Evolutionary conservation across 331 rosid species (phyloP).

Genomic region (Malus hybrid): DNA sequence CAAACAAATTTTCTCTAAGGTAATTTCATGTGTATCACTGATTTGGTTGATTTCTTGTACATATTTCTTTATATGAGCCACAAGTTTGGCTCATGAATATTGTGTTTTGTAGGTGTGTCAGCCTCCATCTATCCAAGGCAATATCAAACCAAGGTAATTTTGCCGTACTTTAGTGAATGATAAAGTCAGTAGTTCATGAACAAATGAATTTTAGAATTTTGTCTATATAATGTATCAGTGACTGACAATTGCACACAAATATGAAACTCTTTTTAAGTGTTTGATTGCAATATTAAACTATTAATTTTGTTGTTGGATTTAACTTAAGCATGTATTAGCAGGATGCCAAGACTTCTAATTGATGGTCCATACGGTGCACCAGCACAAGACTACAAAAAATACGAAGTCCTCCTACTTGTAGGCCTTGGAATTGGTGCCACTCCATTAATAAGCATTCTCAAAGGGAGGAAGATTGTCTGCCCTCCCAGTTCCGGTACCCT

Average conservation of each 20-base stretch:
- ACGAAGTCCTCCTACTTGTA: slow-evolving; percentile 73
- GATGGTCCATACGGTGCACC: slow-evolving; percentile 97
- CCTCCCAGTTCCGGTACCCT: no score
- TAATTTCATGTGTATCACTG: slow-evolving; percentile 8
- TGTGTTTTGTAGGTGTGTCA: slow-evolving; percentile 55
- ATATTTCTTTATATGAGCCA: no score
- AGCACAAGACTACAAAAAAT: slow-evolving; percentile 83
- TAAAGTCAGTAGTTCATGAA: no score
- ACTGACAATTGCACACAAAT: neutral
- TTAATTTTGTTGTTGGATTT: neutral
- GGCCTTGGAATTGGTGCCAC: slow-evolving; percentile 96
- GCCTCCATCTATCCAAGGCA: slow-evolving; percentile 48
- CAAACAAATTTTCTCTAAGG: slow-evolving; percentile 68
- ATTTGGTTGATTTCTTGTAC: neutral
- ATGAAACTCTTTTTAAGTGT: no score
- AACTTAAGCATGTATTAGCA: neutral
- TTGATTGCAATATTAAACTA: no score
- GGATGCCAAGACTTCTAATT: slow-evolving; percentile 66
- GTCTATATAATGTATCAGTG: no score
- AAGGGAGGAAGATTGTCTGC: no score
- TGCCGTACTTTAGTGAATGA: neutral
- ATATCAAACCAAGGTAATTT: slow-evolving; percentile 41
- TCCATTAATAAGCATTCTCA: slow-evolving; percentile 52
- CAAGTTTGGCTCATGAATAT: neutral
- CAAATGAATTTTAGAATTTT: no score